These are phyloP conservation scores for Termitomyces sp. DNA, from an alignment of 768 basidiomycete species.

Conservation along the genomic window DNA sequence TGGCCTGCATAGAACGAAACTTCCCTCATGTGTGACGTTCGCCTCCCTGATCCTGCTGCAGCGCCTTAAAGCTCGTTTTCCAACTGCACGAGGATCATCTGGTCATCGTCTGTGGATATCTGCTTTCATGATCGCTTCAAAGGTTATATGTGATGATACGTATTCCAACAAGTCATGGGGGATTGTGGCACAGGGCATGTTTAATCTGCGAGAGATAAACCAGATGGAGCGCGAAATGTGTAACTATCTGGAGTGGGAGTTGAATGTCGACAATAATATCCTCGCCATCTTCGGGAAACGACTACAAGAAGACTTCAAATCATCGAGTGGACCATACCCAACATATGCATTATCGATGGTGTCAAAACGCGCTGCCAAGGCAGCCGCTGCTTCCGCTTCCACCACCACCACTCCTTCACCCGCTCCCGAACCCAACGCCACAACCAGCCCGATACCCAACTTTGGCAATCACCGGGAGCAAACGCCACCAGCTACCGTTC, in stretches of 20 bases:
- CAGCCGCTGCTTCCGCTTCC: slow-evolving; percentile 35
- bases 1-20: slow-evolving; percentile 79
- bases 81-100: slow-evolving; percentile 84
- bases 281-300: slow-evolving; percentile 59
- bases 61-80: slow-evolving; percentile 88
- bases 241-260: slow-evolving; percentile 89
- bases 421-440: slow-evolving; percentile 38
- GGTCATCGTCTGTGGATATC: slow-evolving; percentile 90
- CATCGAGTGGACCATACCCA: slow-evolving; percentile 52
- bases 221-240: slow-evolving; percentile 97
- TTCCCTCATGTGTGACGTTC: slow-evolving; percentile 67
- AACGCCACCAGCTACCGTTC: slow-evolving; percentile 23
- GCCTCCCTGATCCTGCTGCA: slow-evolving; percentile 68
- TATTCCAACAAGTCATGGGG: slow-evolving; percentile 94
- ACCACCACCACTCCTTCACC: slow-evolving; percentile 33
- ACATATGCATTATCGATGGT: slow-evolving; percentile 60
- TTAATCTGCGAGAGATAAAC: slow-evolving; percentile 84
- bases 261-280: slow-evolving; percentile 67
- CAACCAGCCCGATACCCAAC: slow-evolving; percentile 46
- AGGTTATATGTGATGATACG: slow-evolving; percentile 92
- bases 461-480: slow-evolving; percentile 38
- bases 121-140: slow-evolving; percentile 89
- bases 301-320: slow-evolving; percentile 56
- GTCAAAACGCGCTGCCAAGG: slow-evolving; percentile 54
- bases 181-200: slow-evolving; percentile 87